Percentiles rank a stretch among this genome's conserved stretches.
These are phyloP conservation scores for Coemansia pectinata DNA, from an alignment of 192 early-diverging fungal species.

Conservation along the genomic window DNA sequence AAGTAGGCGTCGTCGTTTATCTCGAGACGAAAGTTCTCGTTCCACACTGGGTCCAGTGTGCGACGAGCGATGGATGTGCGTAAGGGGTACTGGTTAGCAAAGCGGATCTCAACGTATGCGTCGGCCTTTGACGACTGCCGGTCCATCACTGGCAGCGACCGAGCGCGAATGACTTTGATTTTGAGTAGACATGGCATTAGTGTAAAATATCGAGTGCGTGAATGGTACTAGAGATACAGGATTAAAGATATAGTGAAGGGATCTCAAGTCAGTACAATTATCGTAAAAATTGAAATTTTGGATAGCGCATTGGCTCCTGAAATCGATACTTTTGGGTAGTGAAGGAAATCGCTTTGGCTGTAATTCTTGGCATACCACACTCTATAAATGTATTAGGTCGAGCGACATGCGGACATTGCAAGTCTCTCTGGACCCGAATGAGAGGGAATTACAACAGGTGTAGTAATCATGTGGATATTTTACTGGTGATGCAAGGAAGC, in stretches of 20 bases:
- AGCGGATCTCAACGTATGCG: constrained; percentile 81
- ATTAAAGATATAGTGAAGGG: background rate
- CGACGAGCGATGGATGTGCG: constrained; percentile 66
- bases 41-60: constrained; percentile 82
- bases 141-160: constrained; percentile 85
- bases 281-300: background rate
- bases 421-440: background rate
- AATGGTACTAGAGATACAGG: background rate
- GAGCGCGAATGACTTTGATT: constrained; percentile 66
- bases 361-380: background rate
- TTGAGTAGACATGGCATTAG: constrained; percentile 77
- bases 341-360: background rate
- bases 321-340: background rate
- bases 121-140: constrained; percentile 75
- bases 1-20: constrained; percentile 73
- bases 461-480: background rate
- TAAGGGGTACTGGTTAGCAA: constrained; percentile 68
- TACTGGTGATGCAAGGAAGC: background rate
- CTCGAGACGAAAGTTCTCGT: constrained; percentile 79
- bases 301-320: background rate
- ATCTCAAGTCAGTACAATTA: background rate
- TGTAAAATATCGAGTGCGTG: no score
- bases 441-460: no score
- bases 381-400: background rate
- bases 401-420: background rate